Evolutionary conservation across 345 rosid species (phyloP).

Genomic region (Pistacia vera): DNA sequence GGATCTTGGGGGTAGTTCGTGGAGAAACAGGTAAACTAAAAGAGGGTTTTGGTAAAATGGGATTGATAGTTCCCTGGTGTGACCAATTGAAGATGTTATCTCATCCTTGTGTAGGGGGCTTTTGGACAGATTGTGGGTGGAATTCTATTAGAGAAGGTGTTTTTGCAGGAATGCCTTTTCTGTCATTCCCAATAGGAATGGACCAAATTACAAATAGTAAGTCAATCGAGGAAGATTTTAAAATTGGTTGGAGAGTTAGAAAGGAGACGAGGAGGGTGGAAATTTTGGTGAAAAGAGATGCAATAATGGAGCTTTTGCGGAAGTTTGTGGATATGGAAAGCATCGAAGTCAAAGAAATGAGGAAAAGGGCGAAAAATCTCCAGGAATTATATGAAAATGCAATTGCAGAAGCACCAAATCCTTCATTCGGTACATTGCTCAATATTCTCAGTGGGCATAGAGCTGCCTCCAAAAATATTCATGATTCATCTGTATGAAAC

Average conservation of each 20-base stretch:
- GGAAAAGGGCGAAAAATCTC: constrained; percentile 27
- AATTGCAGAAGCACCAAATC: constrained; percentile 32
- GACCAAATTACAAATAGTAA: constrained; percentile 27
- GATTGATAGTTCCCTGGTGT: constrained; percentile 22
- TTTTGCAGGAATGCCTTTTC: constrained; percentile 24
- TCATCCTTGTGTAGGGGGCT: constrained; percentile 24
- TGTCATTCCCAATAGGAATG: constrained; percentile 25
- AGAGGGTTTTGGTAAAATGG: too few species aligned
- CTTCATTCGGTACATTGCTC: constrained; percentile 34
- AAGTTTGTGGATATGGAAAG: constrained; percentile 33
- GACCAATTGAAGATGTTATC: constrained; percentile 25
- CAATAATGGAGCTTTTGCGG: constrained; percentile 27
- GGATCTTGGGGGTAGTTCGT: constrained; percentile 37
- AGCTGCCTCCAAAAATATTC: background rate
- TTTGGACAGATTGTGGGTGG: constrained; percentile 35
- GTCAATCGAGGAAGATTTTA: constrained; percentile 24
- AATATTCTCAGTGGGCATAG: too few species aligned
- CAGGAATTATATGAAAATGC: constrained; percentile 31
- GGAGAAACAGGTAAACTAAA: constrained; percentile 20
- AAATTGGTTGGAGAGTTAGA: constrained; percentile 24
- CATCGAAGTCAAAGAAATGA: constrained; percentile 32
- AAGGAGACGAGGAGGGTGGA: constrained; percentile 5
- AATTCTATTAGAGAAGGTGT: constrained; percentile 30
- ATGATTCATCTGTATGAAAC: too few species aligned
- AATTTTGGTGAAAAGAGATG: constrained; percentile 33